phyloP scores from a whole-genome alignment of 805 yeast genomes.

The Lipomyces chichibuensis region DNA sequence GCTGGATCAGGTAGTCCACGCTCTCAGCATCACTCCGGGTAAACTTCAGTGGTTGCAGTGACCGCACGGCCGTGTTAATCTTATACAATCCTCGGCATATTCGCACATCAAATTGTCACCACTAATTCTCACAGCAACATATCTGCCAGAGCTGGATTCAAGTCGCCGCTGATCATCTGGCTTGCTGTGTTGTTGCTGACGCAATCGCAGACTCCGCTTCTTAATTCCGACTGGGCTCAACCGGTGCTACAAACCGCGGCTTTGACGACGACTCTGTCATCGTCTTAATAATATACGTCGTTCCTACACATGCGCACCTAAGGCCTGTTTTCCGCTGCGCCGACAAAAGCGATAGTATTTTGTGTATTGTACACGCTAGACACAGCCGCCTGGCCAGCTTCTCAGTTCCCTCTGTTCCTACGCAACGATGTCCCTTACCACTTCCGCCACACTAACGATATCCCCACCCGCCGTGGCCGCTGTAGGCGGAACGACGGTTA shows the following conservation, averaged over 20 bases:
- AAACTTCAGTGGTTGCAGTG: too few species aligned
- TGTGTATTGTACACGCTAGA: not conserved
- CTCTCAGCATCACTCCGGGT: too few species aligned
- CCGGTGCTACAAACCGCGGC: not conserved
- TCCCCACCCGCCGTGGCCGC: constrained; percentile 9
- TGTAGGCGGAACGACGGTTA: not conserved
- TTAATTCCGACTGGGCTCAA: not conserved
- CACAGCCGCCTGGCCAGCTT: not conserved
- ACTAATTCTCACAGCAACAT: not conserved
- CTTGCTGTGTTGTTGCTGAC: not conserved
- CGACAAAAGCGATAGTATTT: not conserved
- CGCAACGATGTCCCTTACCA: constrained; percentile 7
- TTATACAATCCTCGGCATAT: not conserved
- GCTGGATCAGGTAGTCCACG: too few species aligned
- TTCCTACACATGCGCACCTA: not conserved
- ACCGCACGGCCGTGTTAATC: too few species aligned
- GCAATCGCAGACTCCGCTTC: not conserved
- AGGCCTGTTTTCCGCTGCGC: not conserved
- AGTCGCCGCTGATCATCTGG: not conserved
- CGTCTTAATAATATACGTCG: not conserved
- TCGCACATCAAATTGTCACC: not conserved
- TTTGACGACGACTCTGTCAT: not conserved
- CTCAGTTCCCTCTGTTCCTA: not conserved
- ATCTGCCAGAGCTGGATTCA: not conserved
- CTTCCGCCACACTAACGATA: constrained; percentile 4